These are phyloP conservation scores for Paramyrothecium sp. DNA, from an alignment of 2,329 filamentous ascomycete species.

Conservation along the genomic window DNA sequence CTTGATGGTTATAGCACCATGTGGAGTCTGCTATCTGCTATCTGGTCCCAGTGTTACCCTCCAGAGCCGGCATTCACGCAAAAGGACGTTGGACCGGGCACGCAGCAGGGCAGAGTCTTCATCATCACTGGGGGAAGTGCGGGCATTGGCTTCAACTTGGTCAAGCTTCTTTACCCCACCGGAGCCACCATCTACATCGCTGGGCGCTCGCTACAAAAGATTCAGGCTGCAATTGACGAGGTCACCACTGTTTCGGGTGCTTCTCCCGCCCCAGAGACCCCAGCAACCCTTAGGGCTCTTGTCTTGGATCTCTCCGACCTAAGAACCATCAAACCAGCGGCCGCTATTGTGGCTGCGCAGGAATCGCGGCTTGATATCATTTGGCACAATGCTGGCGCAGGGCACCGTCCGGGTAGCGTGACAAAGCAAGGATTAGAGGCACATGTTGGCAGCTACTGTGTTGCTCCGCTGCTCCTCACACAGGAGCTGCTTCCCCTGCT, in stretches of 20 bases:
- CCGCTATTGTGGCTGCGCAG: slow-evolving; percentile 29
- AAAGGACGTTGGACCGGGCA: too few species aligned
- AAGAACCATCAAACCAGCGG: slow-evolving; percentile 34
- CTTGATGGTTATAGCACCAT: too few species aligned
- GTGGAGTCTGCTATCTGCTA: too few species aligned
- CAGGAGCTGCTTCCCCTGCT: slow-evolving; percentile 31
- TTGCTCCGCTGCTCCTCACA: slow-evolving; percentile 31
- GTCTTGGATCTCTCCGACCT: slow-evolving; percentile 40
- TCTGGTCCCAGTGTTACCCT: too few species aligned
- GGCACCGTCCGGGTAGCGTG: slow-evolving; percentile 7
- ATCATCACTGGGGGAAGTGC: slow-evolving; percentile 46
- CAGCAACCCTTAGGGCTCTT: slow-evolving; percentile 12
- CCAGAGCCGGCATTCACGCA: too few species aligned
- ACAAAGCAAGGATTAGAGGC: slow-evolving; percentile 28
- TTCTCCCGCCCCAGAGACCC: too few species aligned
- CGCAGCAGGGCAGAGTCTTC: slow-evolving; percentile 27
- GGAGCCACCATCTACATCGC: slow-evolving; percentile 55
- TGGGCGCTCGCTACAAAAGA: slow-evolving; percentile 28
- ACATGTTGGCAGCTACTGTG: slow-evolving; percentile 30
- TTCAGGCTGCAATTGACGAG: too few species aligned
- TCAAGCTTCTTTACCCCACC: slow-evolving; percentile 48
- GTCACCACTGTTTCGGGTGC: too few species aligned
- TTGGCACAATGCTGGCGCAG: slow-evolving; percentile 34
- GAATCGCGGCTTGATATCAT: slow-evolving; percentile 41
- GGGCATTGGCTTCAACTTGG: slow-evolving; percentile 48